Evolutionary conservation across 2,329 filamentous ascomycete species (phyloP).

Genomic region (Zymoseptoria brevis): DNA sequence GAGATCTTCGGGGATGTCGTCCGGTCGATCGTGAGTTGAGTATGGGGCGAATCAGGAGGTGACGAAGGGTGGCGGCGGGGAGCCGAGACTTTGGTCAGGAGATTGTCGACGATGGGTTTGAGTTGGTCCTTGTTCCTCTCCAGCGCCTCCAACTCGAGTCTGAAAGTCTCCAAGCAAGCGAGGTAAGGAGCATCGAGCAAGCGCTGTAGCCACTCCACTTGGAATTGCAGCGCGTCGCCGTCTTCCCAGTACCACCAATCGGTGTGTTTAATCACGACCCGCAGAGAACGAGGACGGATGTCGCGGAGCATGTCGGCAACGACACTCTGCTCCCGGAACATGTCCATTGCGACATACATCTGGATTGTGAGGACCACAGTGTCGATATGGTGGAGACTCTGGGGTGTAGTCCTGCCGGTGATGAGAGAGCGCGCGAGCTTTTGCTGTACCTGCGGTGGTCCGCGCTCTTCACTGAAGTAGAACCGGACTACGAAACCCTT

Average conservation of each 20-base stretch:
- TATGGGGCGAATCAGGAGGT: background rate
- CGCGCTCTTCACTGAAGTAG: conserved; percentile 19
- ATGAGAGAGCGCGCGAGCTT: background rate
- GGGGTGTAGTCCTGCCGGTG: too few species aligned
- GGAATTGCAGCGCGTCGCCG: conserved; percentile 21
- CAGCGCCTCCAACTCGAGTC: conserved; percentile 40
- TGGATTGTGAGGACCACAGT: conserved; percentile 19
- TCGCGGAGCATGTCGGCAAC: too few species aligned
- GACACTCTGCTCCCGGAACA: too few species aligned
- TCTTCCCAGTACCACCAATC: conserved; percentile 34
- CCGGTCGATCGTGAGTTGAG: conserved; percentile 8
- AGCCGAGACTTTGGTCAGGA: conserved; percentile 19
- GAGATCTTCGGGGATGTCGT: conserved; percentile 20
- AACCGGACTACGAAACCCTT: conserved; percentile 26
- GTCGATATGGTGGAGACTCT: too few species aligned
- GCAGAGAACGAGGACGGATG: conserved; percentile 10
- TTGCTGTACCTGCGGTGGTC: background rate
- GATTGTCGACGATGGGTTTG: conserved; percentile 34
- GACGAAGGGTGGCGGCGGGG: conserved; percentile 3
- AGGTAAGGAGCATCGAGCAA: conserved; percentile 26
- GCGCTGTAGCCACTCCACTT: conserved; percentile 19
- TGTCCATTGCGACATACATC: conserved; percentile 21
- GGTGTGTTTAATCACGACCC: conserved; percentile 29
- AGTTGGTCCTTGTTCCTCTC: conserved; percentile 40
- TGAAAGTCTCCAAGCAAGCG: conserved; percentile 14